Evolutionary conservation across 1,284 basidiomycete species (phyloP).

Genomic region (Farysia itapuensis): DNA sequence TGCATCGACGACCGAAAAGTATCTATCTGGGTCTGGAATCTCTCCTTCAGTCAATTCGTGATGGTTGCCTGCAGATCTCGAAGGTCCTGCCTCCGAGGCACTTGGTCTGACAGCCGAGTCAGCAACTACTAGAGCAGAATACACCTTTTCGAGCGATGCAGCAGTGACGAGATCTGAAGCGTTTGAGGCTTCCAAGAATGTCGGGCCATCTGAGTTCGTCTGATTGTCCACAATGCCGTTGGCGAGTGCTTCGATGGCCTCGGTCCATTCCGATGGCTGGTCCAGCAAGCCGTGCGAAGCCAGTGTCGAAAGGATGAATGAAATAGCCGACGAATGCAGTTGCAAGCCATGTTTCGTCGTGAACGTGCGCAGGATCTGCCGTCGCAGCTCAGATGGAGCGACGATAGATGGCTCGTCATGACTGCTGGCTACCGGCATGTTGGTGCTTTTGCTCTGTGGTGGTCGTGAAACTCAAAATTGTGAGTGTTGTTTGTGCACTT

Average conservation of each 20-base stretch:
- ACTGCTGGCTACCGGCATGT: too few species aligned
- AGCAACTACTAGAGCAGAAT: constrained; percentile 50
- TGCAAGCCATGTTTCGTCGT: constrained; percentile 54
- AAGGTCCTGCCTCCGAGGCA: constrained; percentile 1
- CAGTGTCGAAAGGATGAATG: constrained; percentile 51
- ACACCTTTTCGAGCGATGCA: constrained; percentile 45
- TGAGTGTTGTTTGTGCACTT: too few species aligned
- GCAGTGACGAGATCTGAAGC: constrained; percentile 43
- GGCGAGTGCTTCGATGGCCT: constrained; percentile 56
- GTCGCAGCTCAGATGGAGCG: constrained; percentile 49
- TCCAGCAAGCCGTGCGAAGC: constrained; percentile 47
- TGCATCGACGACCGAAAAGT: constrained; percentile 81
- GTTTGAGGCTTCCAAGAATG: not conserved
- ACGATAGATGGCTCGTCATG: too few species aligned
- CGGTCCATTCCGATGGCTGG: constrained; percentile 43
- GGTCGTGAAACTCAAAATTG: too few species aligned
- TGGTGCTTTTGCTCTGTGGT: too few species aligned
- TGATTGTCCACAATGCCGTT: constrained; percentile 48
- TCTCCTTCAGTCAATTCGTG: constrained; percentile 62
- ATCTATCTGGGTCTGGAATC: constrained; percentile 77
- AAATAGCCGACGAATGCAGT: constrained; percentile 53
- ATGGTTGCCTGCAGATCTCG: not conserved
- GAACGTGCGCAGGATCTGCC: constrained; percentile 48
- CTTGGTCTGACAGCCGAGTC: constrained; percentile 33
- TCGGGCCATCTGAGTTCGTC: constrained; percentile 6